Evolutionary conservation across 2,329 filamentous ascomycete species (phyloP), one percentile per base, ranked within the genome.

Genomic region (Pseudopyricularia javanii): DNA sequence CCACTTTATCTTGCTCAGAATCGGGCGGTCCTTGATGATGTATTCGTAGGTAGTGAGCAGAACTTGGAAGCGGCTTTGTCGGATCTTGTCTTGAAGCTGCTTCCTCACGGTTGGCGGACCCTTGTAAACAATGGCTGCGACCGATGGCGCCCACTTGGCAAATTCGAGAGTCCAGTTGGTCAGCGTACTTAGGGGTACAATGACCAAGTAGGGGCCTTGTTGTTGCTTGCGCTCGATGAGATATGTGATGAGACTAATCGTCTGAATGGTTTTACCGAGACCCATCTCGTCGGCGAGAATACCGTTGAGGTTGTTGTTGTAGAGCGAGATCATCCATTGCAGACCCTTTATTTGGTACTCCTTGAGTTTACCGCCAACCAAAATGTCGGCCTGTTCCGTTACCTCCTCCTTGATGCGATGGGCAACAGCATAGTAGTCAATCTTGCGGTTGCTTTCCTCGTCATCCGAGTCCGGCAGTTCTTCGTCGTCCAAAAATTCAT

Each of bases 271-370:
- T 71, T 98, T 98, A 32, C 93, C 93, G 2, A 98, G 79, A 40
- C 93, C 93, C 93, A 98, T 98, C 64, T 98, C 93, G 63, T 98
- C 93, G 0, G 93, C 93, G 7, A 97, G 78, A 54, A 97, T 91
- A 28, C 90, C 86, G 61, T 93, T 97, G 62, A 87, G 83, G 59
- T 83, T 76, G 50, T 79, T 75, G 61, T 90, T 86, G 74, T 88
- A 97, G 63, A 93, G 93, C 65, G 87, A 91, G 55, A 95, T 84
- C 2, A 98, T 78, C 91, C 93, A 98, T 61, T 97, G 96, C 51
- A 96, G 73, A 20, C 93, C 93, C 55, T 96, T 88, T 47, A 94
- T 70, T 64, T 98, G 93, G 62, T 98, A 97, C 33, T 82, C 80
- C 91, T 97, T 97, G 54, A 97, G 73, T 58, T 90, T 81, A 34